phyloP scores from a whole-genome alignment of 2,329 filamentous ascomycete genomes.

The Harringtonia lauricola region DNA sequence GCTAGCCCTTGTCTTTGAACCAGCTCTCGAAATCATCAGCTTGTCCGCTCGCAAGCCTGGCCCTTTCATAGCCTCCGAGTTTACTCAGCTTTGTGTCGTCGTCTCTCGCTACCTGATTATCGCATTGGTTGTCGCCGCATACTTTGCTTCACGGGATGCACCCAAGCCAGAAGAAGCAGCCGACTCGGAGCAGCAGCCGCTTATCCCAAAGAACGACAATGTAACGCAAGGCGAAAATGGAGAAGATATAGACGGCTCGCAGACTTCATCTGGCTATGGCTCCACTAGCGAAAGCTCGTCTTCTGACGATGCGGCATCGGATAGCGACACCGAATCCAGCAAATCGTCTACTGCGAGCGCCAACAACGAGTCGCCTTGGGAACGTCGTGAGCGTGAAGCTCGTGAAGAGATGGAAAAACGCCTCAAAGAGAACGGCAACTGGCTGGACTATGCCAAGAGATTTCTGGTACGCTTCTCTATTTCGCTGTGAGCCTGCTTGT shows the following conservation, averaged over 20 bases:
- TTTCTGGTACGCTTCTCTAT: slow-evolving; percentile 40
- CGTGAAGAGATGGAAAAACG: slow-evolving; percentile 54
- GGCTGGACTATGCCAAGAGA: slow-evolving; percentile 64
- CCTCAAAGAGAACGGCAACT: slow-evolving; percentile 63
- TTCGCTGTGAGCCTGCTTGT: not conserved
- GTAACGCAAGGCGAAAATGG: slow-evolving; percentile 1
- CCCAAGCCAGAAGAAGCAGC: slow-evolving; percentile 5
- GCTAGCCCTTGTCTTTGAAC: slow-evolving; percentile 46
- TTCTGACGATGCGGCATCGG: slow-evolving; percentile 29
- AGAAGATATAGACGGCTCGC: slow-evolving; percentile 3
- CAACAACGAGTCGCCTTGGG: slow-evolving; percentile 41
- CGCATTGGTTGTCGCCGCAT: slow-evolving; percentile 22
- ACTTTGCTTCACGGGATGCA: slow-evolving; percentile 14
- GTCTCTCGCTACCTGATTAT: slow-evolving; percentile 22
- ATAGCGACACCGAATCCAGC: slow-evolving; percentile 12
- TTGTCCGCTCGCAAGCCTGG: slow-evolving; percentile 9
- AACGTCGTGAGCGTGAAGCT: slow-evolving; percentile 38
- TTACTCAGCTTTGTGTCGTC: slow-evolving; percentile 20
- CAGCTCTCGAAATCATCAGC: slow-evolving; percentile 23
- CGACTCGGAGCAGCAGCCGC: slow-evolving; percentile 35
- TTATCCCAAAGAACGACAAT: slow-evolving; percentile 35
- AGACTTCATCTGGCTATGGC: slow-evolving; percentile 24
- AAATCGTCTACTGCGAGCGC: slow-evolving; percentile 21
- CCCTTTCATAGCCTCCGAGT: slow-evolving; percentile 8
- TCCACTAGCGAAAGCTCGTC: slow-evolving; percentile 23